Base-by-base conservation (phyloP, 2,329 filamentous ascomycete species). In the Hymenoscyphus occultus region DNA sequence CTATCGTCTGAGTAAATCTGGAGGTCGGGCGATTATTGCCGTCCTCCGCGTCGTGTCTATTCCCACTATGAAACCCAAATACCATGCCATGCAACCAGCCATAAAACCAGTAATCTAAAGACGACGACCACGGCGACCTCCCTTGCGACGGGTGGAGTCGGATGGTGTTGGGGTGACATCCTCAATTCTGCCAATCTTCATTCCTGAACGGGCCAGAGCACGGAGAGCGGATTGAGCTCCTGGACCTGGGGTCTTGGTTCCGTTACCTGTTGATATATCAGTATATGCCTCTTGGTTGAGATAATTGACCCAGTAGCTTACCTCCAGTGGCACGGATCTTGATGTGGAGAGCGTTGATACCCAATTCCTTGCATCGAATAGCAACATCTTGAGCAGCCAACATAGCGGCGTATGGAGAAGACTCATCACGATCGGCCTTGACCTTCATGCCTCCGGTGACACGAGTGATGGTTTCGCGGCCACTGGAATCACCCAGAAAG, bases 401-500 rank as follows among this genome's bases (percentile, higher is more conserved):
- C 95, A 99, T 99, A 84, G 95, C 95, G 78, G 95, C 95, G 88
- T 99, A 99, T 77, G 95, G 95, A 75, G 95, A 98, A 78, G 94
- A 98, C 87, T 99, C 95, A 85, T 99, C 95, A 88, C 95, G 94
- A 80, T 99, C 93, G 83, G 93, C 93, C 91, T 99, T 99, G 89
- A 99, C 95, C 89, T 99, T 99, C 95, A 99, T 99, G 80, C 96
- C 96, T 86, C 96, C 95, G 78, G 96, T 99, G 76, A 99, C 94
- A 92, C 95, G 93, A 89, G 89, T 92, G 86, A 99, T 97, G 84
- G 96, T 99, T 91, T 99, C 95, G 84, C 95, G 95, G 85, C 95
- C 95, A 84, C 92, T 96, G 85, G 81, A 86, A 87, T 86, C 84
- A 87, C 83, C 83, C 84, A 86, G 80, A 78, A 80, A 78, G 83